Evolutionary conservation across 2,329 filamentous ascomycete genomes (phyloP).

Genomic region (Trichoderma hamatum): DNA sequence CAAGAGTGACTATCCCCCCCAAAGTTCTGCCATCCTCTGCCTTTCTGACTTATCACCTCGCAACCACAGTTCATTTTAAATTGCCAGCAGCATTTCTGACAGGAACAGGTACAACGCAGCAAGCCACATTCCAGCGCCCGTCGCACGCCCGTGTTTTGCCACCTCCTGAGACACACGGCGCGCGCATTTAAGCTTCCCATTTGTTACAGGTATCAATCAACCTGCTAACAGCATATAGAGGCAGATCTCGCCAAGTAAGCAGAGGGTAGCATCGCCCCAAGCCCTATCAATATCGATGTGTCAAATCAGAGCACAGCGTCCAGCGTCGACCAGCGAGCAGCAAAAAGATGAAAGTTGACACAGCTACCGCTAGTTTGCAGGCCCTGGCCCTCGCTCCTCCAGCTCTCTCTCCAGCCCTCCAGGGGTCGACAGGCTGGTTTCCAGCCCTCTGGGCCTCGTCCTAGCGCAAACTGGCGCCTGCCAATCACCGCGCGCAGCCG

Average conservation of each 20-base stretch:
- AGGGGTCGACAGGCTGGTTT: slow-evolving; percentile 2
- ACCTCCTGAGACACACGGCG: slow-evolving; percentile 14
- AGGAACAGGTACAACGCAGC: not conserved
- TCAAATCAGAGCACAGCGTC: slow-evolving; percentile 1
- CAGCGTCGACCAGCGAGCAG: not conserved
- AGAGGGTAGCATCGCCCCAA: slow-evolving; percentile 20
- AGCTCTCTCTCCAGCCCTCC: slow-evolving; percentile 4
- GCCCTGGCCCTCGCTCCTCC: not conserved
- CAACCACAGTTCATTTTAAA: slow-evolving; percentile 7
- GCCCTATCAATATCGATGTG: slow-evolving; percentile 20
- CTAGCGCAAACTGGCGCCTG: slow-evolving; percentile 23
- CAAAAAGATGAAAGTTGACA: slow-evolving; percentile 1
- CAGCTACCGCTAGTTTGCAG: not conserved
- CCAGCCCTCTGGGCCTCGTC: slow-evolving; percentile 25
- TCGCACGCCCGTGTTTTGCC: slow-evolving; percentile 12
- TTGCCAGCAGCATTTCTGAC: not conserved
- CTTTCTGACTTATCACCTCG: slow-evolving; percentile 11
- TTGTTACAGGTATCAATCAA: not conserved
- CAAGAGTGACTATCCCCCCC: not conserved
- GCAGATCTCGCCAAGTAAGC: slow-evolving; percentile 19
- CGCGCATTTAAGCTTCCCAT: not conserved
- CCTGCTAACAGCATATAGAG: not conserved
- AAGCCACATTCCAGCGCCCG: not conserved
- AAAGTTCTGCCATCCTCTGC: not conserved
- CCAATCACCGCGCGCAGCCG: slow-evolving; percentile 10